Evolutionary conservation across 2,329 filamentous ascomycete genomes (phyloP).

Genomic region (Fusarium sp.): DNA sequence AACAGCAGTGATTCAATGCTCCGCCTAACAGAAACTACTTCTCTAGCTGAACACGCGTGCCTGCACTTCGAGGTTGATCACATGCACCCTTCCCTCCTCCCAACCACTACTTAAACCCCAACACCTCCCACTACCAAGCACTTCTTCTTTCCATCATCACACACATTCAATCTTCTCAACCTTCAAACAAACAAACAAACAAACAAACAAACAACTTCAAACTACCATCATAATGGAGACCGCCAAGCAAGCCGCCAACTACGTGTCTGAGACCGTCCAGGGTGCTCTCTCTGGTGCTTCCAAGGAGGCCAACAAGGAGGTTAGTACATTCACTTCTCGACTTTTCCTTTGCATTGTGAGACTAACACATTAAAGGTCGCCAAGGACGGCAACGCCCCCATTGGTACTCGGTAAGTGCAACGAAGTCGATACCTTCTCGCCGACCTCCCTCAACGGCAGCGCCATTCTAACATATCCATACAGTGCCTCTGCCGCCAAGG

Average conservation of each 20-base stretch:
- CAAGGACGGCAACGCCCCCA: constrained; percentile 65
- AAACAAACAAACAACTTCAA: constrained; percentile 25
- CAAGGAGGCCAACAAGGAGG: constrained; percentile 75
- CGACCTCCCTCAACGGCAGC: accelerated
- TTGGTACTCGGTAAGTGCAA: constrained; percentile 62
- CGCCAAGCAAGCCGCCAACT: constrained; percentile 70
- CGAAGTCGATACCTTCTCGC: background rate
- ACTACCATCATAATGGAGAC: constrained; percentile 58
- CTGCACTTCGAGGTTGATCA: constrained; percentile 13
- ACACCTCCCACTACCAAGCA: constrained; percentile 7
- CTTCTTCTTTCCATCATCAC: constrained; percentile 17
- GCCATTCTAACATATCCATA: constrained; percentile 41
- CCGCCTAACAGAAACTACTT: constrained; percentile 18
- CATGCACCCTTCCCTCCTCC: background rate
- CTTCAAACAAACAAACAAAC: constrained; percentile 26
- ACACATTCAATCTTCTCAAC: constrained; percentile 27
- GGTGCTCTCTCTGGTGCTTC: constrained; percentile 63
- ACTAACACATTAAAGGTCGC: constrained; percentile 53
- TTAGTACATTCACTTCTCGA: constrained; percentile 32
- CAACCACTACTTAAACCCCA: constrained; percentile 36
- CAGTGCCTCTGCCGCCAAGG: constrained; percentile 58
- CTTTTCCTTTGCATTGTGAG: too few relatives aligned
- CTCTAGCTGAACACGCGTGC: constrained; percentile 4
- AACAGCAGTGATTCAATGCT: background rate
- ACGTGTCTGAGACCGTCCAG: constrained; percentile 73